Conservation (phyloP, 2,329 filamentous ascomycete species). For the Nectriaceae sp. region DNA sequence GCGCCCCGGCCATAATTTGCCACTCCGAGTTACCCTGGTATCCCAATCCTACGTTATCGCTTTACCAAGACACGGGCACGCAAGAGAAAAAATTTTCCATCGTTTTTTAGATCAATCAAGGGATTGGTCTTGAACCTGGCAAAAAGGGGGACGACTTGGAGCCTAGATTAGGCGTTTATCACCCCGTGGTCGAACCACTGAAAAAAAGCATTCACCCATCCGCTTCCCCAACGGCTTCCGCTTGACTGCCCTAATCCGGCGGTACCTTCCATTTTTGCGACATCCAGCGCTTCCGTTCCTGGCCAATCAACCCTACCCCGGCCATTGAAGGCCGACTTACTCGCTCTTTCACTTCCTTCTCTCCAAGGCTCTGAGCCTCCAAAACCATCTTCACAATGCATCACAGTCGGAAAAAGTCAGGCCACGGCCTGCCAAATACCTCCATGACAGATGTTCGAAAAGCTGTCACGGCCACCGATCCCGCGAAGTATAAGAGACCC, state of each 20-base stretch:
- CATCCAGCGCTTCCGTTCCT: conserved; percentile 10
- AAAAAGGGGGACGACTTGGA: neutral
- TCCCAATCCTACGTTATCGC: conserved; percentile 31
- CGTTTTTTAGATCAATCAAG: conserved; percentile 4
- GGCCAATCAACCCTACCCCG: conserved; percentile 16
- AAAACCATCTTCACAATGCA: conserved; percentile 51
- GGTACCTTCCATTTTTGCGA: neutral
- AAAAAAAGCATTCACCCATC: conserved; percentile 18
- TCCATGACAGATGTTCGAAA: conserved; percentile 59
- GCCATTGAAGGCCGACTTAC: conserved; percentile 15
- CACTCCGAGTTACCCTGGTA: conserved; percentile 27
- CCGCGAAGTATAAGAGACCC: conserved; percentile 51
- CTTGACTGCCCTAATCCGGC: too few relatives aligned
- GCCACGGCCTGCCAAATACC: conserved; percentile 53
- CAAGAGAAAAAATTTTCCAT: conserved; percentile 24
- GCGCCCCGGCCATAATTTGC: conserved; percentile 27
- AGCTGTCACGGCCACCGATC: conserved; percentile 46
- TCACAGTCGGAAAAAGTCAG: conserved; percentile 59
- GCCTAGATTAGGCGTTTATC: neutral
- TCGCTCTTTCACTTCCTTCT: neutral
- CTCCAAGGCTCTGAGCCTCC: too few relatives aligned
- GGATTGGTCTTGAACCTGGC: neutral
- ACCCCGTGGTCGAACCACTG: conserved; percentile 31
- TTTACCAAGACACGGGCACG: conserved; percentile 23
- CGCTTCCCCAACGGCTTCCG: too few relatives aligned